A percentile compares a stretch with the other conserved stretches of the same genome.
phyloP scores from a whole-genome alignment of 2,329 filamentous ascomycete species.

The Rosellinia necatrix region DNA sequence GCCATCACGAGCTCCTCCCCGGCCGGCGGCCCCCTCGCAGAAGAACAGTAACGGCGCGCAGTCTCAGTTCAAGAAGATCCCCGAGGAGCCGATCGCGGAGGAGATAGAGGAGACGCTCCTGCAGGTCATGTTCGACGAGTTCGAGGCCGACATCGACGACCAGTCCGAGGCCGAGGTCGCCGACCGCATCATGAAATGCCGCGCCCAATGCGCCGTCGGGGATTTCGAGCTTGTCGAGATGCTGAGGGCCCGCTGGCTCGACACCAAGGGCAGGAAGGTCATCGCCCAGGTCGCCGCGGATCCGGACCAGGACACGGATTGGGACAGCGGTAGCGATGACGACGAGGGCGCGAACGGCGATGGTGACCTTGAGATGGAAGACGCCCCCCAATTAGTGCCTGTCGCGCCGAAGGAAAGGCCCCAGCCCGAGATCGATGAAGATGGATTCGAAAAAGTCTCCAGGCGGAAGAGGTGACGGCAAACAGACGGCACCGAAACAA shows the following conservation, averaged over 20 bases:
- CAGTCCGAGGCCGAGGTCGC: slow-evolving; percentile 79
- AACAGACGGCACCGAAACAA: slow-evolving; percentile 10
- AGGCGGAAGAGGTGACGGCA: slow-evolving; percentile 62
- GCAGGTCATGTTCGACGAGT: slow-evolving; percentile 94
- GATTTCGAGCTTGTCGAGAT: slow-evolving; percentile 67
- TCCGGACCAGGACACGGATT: slow-evolving; percentile 48
- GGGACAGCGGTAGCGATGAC: slow-evolving; percentile 62
- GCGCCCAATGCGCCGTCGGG: slow-evolving; percentile 66
- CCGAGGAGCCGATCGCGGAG: slow-evolving; percentile 67
- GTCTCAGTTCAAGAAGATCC: slow-evolving; percentile 26
- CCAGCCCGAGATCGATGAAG: slow-evolving; percentile 76
- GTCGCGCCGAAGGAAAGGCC: slow-evolving; percentile 63
- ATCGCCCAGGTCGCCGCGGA: slow-evolving; percentile 42
- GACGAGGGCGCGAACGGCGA: slow-evolving; percentile 57
- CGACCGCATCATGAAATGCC: slow-evolving; percentile 69
- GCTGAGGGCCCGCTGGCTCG: slow-evolving; percentile 67
- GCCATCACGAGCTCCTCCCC: background rate
- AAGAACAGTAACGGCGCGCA: slow-evolving; percentile 1
- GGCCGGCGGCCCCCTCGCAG: slow-evolving; percentile 8
- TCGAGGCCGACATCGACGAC: slow-evolving; percentile 90
- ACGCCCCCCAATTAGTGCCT: slow-evolving; percentile 65
- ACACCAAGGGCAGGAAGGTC: slow-evolving; percentile 63
- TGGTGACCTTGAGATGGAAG: slow-evolving; percentile 69
- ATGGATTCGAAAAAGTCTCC: slow-evolving; percentile 78
- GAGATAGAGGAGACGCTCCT: slow-evolving; percentile 85